Percentiles rank a stretch among this genome's conserved stretches.
Evolutionary conservation across 495 filamentous ascomycete genomes (phyloP).

Genomic region (Chaetomium tenue): DNA sequence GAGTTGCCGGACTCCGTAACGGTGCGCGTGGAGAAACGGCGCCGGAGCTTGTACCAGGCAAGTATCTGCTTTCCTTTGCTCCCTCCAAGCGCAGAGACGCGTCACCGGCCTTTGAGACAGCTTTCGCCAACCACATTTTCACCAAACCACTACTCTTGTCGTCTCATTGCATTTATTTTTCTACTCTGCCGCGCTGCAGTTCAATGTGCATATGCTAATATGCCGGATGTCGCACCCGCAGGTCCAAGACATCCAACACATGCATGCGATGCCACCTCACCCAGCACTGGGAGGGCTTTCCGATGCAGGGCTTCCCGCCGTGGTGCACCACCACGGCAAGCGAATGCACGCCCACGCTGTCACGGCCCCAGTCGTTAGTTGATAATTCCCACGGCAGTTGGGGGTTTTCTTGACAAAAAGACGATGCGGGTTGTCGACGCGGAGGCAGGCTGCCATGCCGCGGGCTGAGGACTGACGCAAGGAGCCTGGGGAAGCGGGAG

Average conservation of each 20-base stretch:
- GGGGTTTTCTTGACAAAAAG: background rate
- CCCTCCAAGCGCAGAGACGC: background rate
- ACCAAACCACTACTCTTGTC: background rate
- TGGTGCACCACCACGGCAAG: constrained; percentile 25
- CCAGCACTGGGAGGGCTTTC: constrained; percentile 16
- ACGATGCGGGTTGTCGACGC: background rate
- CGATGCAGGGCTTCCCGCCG: constrained; percentile 27
- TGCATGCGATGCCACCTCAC: constrained; percentile 25
- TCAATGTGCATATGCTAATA: constrained; percentile 21
- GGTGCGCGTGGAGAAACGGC: background rate
- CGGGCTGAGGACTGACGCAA: background rate
- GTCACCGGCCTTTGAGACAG: background rate
- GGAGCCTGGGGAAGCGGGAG: background rate
- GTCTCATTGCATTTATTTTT: background rate
- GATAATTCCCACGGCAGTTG: background rate
- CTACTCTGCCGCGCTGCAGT: constrained; percentile 23
- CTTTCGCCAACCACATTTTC: background rate
- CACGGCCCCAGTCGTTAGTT: background rate
- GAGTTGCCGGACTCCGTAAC: background rate
- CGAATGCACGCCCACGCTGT: constrained; percentile 30
- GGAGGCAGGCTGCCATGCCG: background rate
- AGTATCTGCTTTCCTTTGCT: background rate
- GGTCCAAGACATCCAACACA: constrained; percentile 17
- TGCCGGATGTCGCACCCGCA: constrained; percentile 34
- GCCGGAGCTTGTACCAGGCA: constrained; percentile 1